phyloP scores from a whole-genome alignment of 2,329 filamentous ascomycete genomes.

The Fusarium verticillioides region DNA sequence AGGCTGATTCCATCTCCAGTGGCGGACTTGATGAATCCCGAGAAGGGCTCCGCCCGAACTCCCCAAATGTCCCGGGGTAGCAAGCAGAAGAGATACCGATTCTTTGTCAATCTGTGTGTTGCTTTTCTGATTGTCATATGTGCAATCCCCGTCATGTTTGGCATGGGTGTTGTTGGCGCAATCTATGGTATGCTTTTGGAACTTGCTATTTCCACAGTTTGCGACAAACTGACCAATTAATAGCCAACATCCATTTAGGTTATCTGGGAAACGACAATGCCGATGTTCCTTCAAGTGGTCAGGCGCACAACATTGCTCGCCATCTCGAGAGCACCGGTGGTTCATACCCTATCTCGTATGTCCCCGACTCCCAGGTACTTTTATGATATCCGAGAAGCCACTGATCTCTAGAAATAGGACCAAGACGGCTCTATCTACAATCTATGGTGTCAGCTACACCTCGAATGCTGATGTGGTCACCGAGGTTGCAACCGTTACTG shows the following conservation, averaged over 20 bases:
- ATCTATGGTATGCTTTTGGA: slow-evolving; percentile 39
- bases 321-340: slow-evolving; percentile 31
- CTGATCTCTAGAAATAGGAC: slow-evolving; percentile 44
- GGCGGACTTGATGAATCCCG: slow-evolving; percentile 44
- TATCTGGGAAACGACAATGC: neutral
- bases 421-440: slow-evolving; percentile 48
- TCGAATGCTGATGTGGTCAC: slow-evolving; percentile 33
- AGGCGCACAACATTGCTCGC: slow-evolving; percentile 10
- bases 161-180: slow-evolving; percentile 45
- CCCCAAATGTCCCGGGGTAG: slow-evolving; percentile 9
- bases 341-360: slow-evolving; percentile 52
- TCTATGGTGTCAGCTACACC: slow-evolving; percentile 46
- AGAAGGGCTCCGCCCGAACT: slow-evolving; percentile 33
- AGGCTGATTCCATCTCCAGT: slow-evolving; percentile 39
- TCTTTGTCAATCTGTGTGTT: slow-evolving; percentile 26
- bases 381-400: neutral
- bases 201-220: neutral
- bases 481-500: slow-evolving; percentile 41
- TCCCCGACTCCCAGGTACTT: neutral
- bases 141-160: slow-evolving; percentile 43
- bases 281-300: neutral
- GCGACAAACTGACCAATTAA: slow-evolving; percentile 8
- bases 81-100: slow-evolving; percentile 18
- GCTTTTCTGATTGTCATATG: slow-evolving; percentile 11
- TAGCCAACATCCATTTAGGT: neutral